Evolutionary conservation across 768 basidiomycete species (phyloP), one percentile per base, ranked within the genome.

Genomic region (Ramaria sp.): DNA sequence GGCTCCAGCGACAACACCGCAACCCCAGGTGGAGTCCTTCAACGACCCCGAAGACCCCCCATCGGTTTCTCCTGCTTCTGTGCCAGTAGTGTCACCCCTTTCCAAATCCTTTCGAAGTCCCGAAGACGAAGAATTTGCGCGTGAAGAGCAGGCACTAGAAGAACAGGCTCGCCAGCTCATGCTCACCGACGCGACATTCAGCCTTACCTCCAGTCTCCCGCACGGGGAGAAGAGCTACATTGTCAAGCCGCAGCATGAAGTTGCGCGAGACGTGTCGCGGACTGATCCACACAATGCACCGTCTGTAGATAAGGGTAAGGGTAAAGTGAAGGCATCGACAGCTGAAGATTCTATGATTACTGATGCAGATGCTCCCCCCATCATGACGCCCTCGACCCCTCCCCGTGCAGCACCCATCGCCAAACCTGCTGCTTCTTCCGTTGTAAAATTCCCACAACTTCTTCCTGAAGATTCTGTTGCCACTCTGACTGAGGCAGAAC

Each of bases 401-500:
- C 48, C 55, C n/a, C 34, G 42, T 49, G 10, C 37, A 1, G 42
- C 46, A 13, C 27, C 55, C 12, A 9, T 30, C 4, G n/a, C 41
- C 15, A 42, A 30, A 27, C 11, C 48, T 49, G 34, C 31, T 19
- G 12, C 17, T 19, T 13, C 51, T 11, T 20, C 33, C 33, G 31
- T 33, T 11, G 48, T 33, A 13, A 49, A 27, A 49, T 34, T 37
- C 10, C 51, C 51, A 12, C 31, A 22, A n/a, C 37, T 52, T 20
- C 33, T 52, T 19, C 31, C 51, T 31, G 51, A 34, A 13, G 31
- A 39, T 39, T 13, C 63, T 43, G 60, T 68, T 11, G 38, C 58
- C 12, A 60, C 61, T 22, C 71, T 88, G 41, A 80, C 75, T 6
- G 84, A 85, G 46, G 79, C 79, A 19, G 86, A 92, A 66, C 73